phyloP scores from a whole-genome alignment of 1,284 basidiomycete genomes.

The Kwoniella shivajii region DNA sequence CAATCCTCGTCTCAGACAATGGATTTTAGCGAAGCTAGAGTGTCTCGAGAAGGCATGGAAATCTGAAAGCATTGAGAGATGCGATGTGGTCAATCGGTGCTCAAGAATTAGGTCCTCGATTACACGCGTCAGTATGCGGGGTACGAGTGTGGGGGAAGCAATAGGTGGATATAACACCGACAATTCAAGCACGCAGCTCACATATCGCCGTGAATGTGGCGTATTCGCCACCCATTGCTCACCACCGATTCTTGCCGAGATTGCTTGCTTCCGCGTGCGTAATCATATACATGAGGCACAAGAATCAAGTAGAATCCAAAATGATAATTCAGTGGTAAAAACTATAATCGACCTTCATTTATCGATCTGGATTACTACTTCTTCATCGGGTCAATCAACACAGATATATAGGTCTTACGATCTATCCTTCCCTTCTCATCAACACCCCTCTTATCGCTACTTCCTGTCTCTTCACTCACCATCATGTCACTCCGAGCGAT shows the following conservation, averaged over 20 bases:
- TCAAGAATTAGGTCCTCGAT: no score
- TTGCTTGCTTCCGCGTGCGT: slow-evolving; percentile 7
- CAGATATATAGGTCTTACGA: background rate
- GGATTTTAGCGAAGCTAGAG: no score
- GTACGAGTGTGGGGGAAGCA: background rate
- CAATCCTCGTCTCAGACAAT: background rate
- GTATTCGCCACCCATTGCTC: background rate
- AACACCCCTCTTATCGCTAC: background rate
- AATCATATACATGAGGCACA: background rate
- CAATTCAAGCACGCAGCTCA: background rate
- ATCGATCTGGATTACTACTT: background rate
- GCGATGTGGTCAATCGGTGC: no score
- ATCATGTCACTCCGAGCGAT: slow-evolving; percentile 37
- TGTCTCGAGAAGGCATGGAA: no score
- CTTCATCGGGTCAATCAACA: background rate
- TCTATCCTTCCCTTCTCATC: background rate
- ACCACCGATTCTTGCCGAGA: slow-evolving; percentile 1
- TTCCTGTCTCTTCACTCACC: background rate
- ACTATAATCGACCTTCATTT: slow-evolving; percentile 1
- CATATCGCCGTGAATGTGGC: background rate
- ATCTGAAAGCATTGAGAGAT: no score
- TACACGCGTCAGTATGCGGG: background rate
- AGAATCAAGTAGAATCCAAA: background rate
- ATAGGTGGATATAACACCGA: no score
- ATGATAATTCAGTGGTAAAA: no score